Evolutionary conservation across 164 flowering plant genomes (phyloP), one percentile per base, ranked within the genome.

Genomic region (Annona squamosa): DNA sequence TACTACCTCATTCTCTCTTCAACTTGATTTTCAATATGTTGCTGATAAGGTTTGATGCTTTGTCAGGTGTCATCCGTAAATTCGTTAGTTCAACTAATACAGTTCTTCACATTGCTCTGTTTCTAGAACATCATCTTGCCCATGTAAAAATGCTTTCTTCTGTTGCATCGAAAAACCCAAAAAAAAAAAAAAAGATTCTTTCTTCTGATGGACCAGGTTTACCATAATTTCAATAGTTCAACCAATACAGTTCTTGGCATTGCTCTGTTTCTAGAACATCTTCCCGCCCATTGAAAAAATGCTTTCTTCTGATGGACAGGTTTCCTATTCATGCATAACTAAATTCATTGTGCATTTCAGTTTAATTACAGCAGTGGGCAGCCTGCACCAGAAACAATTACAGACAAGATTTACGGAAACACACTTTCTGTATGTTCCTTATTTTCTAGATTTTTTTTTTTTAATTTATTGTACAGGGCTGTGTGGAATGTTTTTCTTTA

Each of bases 321-420:
- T 62, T 72, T 65, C 59, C 48, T 46, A 48, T 67, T 69, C 16
- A 42, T 41, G 7, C 44, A 19, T 46, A 45, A 43, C 70, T 65
- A 3, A 56, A 43, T 63, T 56, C 37, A 70, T 43, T 76, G 76
- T 48, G 18, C 61, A 48, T 77, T 79, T 72, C 85, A 96, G 97
- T 93, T 96, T 83, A 93, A 96, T 76, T 96, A 91, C 85, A 91
- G 81, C 89, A 96, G 97, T 75, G 99, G 99, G 48, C 99, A 96
- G 76, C 99, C 99, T 71, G 98, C 99, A 75, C 99, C 98, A 1
- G 98, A 96, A 73, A 87, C 97, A 71, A 92, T 96, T 75, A 96
- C 99, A 5, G 97, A 93, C 87, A 91, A 93, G 86, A 96, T 96
- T 42, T 96, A 93, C 79, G 98, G 99, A 71, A 96, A 96, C 80